Evolutionary conservation across 768 basidiomycete genomes (phyloP), one percentile per base, ranked within the genome.

Genomic region (Mycena crocata): DNA sequence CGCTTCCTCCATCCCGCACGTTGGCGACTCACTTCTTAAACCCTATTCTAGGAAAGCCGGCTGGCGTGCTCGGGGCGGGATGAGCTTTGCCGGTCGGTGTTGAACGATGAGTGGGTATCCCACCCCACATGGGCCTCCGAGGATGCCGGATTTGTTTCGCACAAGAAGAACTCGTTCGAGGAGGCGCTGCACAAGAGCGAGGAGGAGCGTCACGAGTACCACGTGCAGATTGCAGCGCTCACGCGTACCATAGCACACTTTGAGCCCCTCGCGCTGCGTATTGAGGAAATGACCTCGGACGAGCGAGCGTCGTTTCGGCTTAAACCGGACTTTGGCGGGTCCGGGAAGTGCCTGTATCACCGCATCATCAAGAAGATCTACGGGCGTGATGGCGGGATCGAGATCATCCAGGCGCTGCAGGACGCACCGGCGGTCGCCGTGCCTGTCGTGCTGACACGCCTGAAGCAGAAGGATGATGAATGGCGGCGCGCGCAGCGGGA

Each of bases 111-210:
- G 70, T 99, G 98, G 97, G 95, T 99, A 14, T 98, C 97, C 17
- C 97, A 99, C 77, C 97, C 98, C 4, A 97, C 96, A 1, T 98
- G 96, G 94, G 95, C 95, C 12, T 96, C 95, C 24, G 97, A 99
- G 76, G 96, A 97, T 75, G 89, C 96, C 1, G 96, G 94, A 13
- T 98, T 98, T 72, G 88, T 95, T 68, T 86, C 96, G 8, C 94
- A 98, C 78, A 97, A 98, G 84, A 98, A 98, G 83, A 99, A 98
- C 75, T 86, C 89, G 7, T 98, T 93, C 77, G 98, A 99, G 78
- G 97, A 98, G 74, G 93, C 94, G 0, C 83, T 99, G 62, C 96
- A 99, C 82, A 95, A 95, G 80, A 93, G 95, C 73, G 98, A 99
- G 78, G 97, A 99, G 78, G 98, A 99, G 78, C 90, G 98, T 31